Conservation (phyloP, 192 early-diverging fungal genomes). For the Funneliformis mosseae region DNA sequence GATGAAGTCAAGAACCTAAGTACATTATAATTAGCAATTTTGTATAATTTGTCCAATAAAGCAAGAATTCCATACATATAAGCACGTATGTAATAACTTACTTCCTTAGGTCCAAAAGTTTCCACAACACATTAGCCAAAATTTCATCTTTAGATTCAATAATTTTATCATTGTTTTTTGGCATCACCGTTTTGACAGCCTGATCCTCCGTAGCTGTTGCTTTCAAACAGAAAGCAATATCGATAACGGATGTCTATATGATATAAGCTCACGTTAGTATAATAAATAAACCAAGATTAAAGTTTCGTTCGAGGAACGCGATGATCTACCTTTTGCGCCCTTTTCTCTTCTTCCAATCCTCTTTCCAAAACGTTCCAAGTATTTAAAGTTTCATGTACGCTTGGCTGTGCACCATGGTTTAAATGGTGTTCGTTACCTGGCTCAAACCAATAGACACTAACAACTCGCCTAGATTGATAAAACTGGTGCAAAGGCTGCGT, state of each 20-base stretch:
- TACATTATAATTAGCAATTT: slow-evolving; percentile 38
- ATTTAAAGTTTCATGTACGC: slow-evolving; percentile 41
- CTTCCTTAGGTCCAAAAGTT: slow-evolving; percentile 46
- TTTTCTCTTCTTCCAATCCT: slow-evolving; percentile 47
- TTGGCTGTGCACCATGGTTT: slow-evolving; percentile 54
- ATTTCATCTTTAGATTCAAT: slow-evolving; percentile 46
- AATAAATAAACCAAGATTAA: background rate
- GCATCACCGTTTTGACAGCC: slow-evolving; percentile 40
- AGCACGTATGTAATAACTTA: slow-evolving; percentile 10
- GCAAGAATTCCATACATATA: background rate
- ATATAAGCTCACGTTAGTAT: background rate
- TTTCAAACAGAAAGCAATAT: slow-evolving; percentile 46
- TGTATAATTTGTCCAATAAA: slow-evolving; percentile 33
- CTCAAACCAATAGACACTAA: slow-evolving; percentile 62
- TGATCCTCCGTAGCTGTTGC: slow-evolving; percentile 39
- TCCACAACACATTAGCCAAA: slow-evolving; percentile 46
- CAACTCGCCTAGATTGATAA: slow-evolving; percentile 69
- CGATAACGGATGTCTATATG: slow-evolving; percentile 39
- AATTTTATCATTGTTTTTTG: slow-evolving; percentile 35
- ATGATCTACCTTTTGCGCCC: slow-evolving; percentile 28
- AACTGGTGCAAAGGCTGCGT: slow-evolving; percentile 64
- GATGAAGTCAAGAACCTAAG: slow-evolving; percentile 45
- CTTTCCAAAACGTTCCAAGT: slow-evolving; percentile 49
- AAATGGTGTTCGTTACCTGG: slow-evolving; percentile 58
- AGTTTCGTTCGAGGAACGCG: background rate